Evolutionary conservation across 78 protist species (phyloP).

Genomic region (Planoprotostelium fungivorum): DNA sequence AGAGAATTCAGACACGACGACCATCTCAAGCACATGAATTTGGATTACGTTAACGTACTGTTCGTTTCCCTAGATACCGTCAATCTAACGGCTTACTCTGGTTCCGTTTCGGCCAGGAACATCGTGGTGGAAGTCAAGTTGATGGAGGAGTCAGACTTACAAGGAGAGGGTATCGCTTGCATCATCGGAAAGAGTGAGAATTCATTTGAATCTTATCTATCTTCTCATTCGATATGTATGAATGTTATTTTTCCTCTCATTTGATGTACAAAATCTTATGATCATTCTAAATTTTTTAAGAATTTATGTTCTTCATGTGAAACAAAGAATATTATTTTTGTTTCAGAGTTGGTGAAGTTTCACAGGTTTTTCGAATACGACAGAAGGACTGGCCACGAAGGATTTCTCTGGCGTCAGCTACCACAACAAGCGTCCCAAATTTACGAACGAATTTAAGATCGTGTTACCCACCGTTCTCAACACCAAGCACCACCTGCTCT

Average conservation of each 20-base stretch:
- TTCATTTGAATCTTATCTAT: too few relatives aligned
- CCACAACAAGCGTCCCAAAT: constrained; percentile 48
- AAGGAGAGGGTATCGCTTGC: constrained; percentile 8
- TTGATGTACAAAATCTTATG: too few relatives aligned
- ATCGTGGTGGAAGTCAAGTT: constrained; percentile 37
- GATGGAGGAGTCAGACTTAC: constrained; percentile 37
- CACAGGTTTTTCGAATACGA: neutral
- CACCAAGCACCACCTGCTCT: constrained; percentile 35
- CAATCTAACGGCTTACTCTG: neutral
- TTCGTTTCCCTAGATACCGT: neutral
- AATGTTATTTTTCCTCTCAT: too few relatives aligned
- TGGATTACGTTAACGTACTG: neutral
- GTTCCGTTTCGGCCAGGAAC: constrained; percentile 26
- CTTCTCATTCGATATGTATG: too few relatives aligned
- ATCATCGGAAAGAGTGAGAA: too few relatives aligned
- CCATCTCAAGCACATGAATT: neutral
- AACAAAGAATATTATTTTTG: neutral
- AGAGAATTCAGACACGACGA: neutral
- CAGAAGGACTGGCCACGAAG: neutral
- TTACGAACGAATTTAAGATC: constrained; percentile 41
- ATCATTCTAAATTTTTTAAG: too few relatives aligned
- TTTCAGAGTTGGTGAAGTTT: neutral
- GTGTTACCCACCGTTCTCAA: constrained; percentile 31
- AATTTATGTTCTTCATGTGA: too few relatives aligned
- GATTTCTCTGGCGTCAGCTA: constrained; percentile 6